phyloP scores from a whole-genome alignment of 805 yeast species.

The Nakazawaea anatomiae region DNA sequence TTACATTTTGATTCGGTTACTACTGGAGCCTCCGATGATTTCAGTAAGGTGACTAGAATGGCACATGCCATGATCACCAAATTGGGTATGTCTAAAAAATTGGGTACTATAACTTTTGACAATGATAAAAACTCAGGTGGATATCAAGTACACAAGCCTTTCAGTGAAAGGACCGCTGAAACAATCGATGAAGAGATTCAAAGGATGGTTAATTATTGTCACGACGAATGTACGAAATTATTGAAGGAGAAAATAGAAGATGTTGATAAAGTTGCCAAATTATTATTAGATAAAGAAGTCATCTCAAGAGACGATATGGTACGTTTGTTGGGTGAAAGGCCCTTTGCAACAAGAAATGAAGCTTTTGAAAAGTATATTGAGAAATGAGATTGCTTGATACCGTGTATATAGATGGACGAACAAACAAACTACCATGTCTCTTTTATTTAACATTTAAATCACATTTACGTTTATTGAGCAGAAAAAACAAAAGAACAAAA shows the following conservation, averaged over 20 bases:
- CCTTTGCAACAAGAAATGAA: conserved; percentile 84
- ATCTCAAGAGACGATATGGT: conserved; percentile 94
- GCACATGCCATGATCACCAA: conserved; percentile 90
- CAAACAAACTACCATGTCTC: not conserved
- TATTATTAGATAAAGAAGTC: conserved; percentile 79
- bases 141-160: conserved; percentile 56
- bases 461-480: no score
- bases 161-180: conserved; percentile 80
- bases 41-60: conserved; percentile 90
- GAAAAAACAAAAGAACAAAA: no score
- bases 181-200: conserved; percentile 80
- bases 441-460: not conserved
- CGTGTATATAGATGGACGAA: conserved; percentile 1
- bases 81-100: conserved; percentile 83
- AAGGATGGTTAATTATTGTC: conserved; percentile 70
- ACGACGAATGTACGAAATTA: conserved; percentile 62
- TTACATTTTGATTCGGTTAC: conserved; percentile 88
- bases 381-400: not conserved
- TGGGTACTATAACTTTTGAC: conserved; percentile 82
- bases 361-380: conserved; percentile 70
- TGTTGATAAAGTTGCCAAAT: conserved; percentile 83
- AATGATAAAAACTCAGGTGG: conserved; percentile 62
- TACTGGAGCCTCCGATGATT: conserved; percentile 94
- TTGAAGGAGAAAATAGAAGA: conserved; percentile 66
- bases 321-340: conserved; percentile 81